Conservation (phyloP, 2,329 filamentous ascomycete species). For the Botrytis pseudocinerea region DNA sequence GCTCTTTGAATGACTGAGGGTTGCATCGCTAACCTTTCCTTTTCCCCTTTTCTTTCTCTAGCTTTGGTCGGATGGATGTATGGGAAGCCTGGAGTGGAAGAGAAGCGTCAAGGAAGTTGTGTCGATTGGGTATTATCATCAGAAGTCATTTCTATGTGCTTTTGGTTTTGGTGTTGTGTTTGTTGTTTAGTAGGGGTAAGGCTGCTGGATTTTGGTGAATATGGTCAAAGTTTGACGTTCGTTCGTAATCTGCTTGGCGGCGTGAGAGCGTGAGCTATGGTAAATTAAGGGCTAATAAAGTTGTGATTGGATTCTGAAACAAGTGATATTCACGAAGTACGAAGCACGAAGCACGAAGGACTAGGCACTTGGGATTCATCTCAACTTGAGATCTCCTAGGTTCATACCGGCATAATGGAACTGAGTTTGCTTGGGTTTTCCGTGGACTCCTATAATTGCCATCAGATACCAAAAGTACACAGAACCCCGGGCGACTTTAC, state of each 20-base stretch:
- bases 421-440: neutral
- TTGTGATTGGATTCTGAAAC: slow-evolving; percentile 1
- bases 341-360: too few species aligned
- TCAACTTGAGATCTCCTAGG: neutral
- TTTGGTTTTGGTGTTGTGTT: neutral
- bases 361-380: neutral
- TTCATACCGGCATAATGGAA: neutral
- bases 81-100: neutral
- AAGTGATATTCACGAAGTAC: neutral
- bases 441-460: neutral
- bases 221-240: neutral
- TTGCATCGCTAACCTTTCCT: slow-evolving; percentile 12
- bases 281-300: neutral
- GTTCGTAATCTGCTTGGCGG: slow-evolving; percentile 14
- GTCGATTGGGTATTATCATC: neutral
- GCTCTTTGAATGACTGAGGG: slow-evolving; percentile 5
- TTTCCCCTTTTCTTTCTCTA: neutral
- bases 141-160: neutral
- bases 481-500: neutral
- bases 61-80: neutral
- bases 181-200: neutral
- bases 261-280: slow-evolving; percentile 6
- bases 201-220: neutral
- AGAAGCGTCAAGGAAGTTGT: neutral
- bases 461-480: neutral